Evolutionary conservation across 1,284 basidiomycete species (phyloP).

Genomic region (Hortiboletus rubellus): DNA sequence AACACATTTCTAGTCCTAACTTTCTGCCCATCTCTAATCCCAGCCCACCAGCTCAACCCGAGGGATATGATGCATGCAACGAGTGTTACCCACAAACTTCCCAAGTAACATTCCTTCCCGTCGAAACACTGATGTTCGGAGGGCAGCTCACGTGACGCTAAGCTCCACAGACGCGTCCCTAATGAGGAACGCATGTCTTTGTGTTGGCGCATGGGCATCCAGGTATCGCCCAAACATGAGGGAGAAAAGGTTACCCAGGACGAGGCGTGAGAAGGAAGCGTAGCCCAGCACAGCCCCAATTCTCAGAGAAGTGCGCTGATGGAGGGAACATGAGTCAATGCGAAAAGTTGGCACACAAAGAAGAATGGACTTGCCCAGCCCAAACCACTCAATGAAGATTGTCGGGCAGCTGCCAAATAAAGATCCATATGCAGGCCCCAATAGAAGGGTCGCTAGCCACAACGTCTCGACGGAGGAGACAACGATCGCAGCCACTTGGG

Average conservation of each 20-base stretch:
- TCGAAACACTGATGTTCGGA: constrained; percentile 45
- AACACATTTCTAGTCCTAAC: background rate
- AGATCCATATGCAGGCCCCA: constrained; percentile 77
- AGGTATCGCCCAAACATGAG: constrained; percentile 79
- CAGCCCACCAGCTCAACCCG: constrained; percentile 44
- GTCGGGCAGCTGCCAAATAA: constrained; percentile 79
- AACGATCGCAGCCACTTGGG: constrained; percentile 60
- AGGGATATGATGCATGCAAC: constrained; percentile 46
- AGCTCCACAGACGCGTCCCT: background rate
- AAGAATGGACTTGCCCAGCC: constrained; percentile 53
- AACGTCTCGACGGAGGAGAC: constrained; percentile 64
- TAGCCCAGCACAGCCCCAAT: constrained; percentile 92
- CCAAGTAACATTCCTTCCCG: constrained; percentile 48
- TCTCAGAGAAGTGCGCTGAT: constrained; percentile 73
- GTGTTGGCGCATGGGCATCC: constrained; percentile 61
- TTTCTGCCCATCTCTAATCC: constrained; percentile 39
- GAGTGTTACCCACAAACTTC: constrained; percentile 47
- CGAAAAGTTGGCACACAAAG: background rate
- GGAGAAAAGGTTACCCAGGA: constrained; percentile 86
- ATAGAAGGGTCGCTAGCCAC: constrained; percentile 73
- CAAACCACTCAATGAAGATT: constrained; percentile 85
- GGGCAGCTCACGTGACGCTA: constrained; percentile 27
- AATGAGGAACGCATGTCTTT: constrained; percentile 1
- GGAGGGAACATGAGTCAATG: background rate
- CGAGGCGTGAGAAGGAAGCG: constrained; percentile 70